phyloP scores from a whole-genome alignment of 2,329 filamentous ascomycete species.

The Fusarium veterinarium region DNA sequence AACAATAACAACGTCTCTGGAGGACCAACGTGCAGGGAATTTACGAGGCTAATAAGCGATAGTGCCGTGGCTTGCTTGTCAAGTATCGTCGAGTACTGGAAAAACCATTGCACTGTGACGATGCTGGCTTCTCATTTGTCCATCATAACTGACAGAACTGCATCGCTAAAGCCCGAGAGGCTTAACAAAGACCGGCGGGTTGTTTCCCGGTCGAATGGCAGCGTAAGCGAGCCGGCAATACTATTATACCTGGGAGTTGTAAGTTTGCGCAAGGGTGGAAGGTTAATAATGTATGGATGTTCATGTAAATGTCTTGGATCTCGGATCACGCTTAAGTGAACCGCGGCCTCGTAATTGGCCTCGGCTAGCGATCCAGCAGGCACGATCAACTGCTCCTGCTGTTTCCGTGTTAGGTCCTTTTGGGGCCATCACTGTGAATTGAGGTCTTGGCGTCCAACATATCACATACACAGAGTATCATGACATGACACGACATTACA shows the following conservation, averaged over 20 bases:
- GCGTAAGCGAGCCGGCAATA: conserved; percentile 15
- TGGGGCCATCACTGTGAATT: neutral
- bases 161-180: conserved; percentile 14
- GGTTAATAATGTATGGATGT: neutral
- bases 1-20: conserved; percentile 9
- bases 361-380: neutral
- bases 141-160: conserved; percentile 39
- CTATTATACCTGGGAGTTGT: neutral
- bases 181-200: conserved; percentile 15
- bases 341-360: conserved; percentile 26
- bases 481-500: neutral
- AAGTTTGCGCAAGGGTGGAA: conserved; percentile 3
- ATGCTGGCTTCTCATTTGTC: conserved; percentile 37
- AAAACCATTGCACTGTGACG: conserved; percentile 42
- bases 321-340: conserved; percentile 25
- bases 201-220: conserved; percentile 23
- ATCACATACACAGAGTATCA: conserved; percentile 1
- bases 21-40: conserved; percentile 13
- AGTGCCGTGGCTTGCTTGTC: conserved; percentile 29
- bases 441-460: neutral
- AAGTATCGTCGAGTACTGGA: conserved; percentile 42
- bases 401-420: conserved; percentile 32
- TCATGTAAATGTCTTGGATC: conserved; percentile 32
- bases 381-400: conserved; percentile 29
- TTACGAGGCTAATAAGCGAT: conserved; percentile 40